A percentile compares a stretch with the other conserved stretches of the same genome.
These are phyloP conservation scores for Rhazya stricta DNA, from an alignment of 257 asterid species.

Conservation along the genomic window DNA sequence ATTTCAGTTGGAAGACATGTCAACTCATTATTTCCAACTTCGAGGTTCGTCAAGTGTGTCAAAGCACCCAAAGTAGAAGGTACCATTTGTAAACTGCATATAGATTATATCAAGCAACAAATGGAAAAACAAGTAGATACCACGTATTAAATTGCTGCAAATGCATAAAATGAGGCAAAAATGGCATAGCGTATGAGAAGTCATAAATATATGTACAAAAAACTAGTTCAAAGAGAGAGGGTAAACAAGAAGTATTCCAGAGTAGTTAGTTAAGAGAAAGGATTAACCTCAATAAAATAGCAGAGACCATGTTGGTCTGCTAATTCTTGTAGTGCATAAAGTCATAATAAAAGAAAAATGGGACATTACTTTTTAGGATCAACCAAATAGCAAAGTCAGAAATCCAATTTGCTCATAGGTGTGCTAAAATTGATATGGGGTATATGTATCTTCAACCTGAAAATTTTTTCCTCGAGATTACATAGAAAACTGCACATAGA, in stretches of 20 bases:
- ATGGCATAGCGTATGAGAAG: no score
- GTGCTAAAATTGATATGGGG: background rate
- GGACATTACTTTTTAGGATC: background rate
- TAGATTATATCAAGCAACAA: constrained; percentile 7
- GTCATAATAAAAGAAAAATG: no score
- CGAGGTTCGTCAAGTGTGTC: constrained; percentile 64
- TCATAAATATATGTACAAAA: background rate
- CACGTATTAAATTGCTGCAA: background rate
- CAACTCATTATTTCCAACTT: constrained; percentile 54
- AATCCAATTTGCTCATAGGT: background rate
- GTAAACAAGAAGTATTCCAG: background rate
- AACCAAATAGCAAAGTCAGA: background rate
- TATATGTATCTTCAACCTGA: background rate
- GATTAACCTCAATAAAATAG: background rate
- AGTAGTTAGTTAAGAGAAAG: background rate
- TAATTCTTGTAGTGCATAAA: background rate
- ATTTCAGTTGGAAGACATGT: constrained; percentile 67
- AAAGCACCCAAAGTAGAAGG: constrained; percentile 69
- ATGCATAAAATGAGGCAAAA: background rate
- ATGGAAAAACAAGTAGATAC: background rate
- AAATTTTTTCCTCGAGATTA: background rate
- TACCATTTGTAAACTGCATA: constrained; percentile 54
- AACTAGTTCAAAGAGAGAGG: background rate
- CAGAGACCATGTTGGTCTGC: background rate
- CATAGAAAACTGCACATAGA: background rate